These are phyloP conservation scores for Mycena rosella DNA, from an alignment of 768 basidiomycete species.

Conservation along the genomic window DNA sequence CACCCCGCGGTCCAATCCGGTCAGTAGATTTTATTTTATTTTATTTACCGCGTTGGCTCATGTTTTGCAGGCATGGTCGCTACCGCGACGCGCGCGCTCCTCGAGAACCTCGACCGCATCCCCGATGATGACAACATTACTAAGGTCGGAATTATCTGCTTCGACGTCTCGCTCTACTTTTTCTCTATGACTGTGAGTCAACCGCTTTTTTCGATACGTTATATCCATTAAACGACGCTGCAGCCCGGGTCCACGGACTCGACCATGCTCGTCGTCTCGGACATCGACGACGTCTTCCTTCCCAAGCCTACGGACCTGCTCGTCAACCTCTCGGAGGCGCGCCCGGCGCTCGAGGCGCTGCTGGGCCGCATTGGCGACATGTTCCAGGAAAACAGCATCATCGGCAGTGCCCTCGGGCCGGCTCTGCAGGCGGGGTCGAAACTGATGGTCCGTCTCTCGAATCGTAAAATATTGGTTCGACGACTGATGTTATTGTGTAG, in stretches of 20 bases:
- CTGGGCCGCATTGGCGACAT: constrained; percentile 91
- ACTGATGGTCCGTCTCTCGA: constrained; percentile 78
- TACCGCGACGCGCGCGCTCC: constrained; percentile 95
- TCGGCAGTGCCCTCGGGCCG: constrained; percentile 95
- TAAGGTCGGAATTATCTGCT: constrained; percentile 93
- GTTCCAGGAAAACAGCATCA: constrained; percentile 96
- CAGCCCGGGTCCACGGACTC: constrained; percentile 83
- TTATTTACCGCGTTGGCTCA: not conserved
- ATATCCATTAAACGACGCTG: constrained; percentile 3
- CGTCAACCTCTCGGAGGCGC: constrained; percentile 91
- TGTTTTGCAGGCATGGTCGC: constrained; percentile 89
- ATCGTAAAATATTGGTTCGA: not conserved
- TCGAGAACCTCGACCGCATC: constrained; percentile 94
- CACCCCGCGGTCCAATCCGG: constrained; percentile 92
- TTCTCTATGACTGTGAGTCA: constrained; percentile 88
- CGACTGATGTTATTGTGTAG: constrained; percentile 51
- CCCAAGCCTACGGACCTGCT: constrained; percentile 98
- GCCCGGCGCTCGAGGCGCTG: constrained; percentile 82
- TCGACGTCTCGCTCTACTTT: constrained; percentile 94
- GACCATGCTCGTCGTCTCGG: constrained; percentile 96
- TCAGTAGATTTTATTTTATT: constrained; percentile 46
- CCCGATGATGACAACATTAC: constrained; percentile 96
- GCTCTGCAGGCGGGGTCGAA: constrained; percentile 97
- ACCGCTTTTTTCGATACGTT: constrained; percentile 2
- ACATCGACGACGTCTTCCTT: constrained; percentile 97